phyloP scores from a whole-genome alignment of 2,329 filamentous ascomycete genomes.

The Exophiala phaeomuriformis region DNA sequence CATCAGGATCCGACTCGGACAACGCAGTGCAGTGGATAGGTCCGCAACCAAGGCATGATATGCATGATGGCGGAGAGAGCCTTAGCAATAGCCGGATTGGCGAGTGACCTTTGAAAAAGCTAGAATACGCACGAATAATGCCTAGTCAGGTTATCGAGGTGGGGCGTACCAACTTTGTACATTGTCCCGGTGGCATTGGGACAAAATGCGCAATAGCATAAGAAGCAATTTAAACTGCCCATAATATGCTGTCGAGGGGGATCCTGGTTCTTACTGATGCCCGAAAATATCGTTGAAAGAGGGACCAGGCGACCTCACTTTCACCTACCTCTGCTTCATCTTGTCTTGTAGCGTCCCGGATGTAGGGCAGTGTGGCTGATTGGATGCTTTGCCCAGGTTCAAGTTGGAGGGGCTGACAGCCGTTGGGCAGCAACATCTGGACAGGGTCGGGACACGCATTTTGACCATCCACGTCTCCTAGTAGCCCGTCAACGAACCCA shows the following conservation, averaged over 20 bases:
- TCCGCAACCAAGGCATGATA: slow-evolving; percentile 20
- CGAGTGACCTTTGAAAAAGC: slow-evolving; percentile 1
- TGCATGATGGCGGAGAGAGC: slow-evolving; percentile 23
- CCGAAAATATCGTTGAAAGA: neutral
- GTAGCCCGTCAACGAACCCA: neutral
- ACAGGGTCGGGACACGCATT: slow-evolving; percentile 10
- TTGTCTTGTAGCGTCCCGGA: slow-evolving; percentile 1
- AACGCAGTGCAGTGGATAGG: slow-evolving; percentile 12
- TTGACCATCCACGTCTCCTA: slow-evolving; percentile 11
- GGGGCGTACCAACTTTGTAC: slow-evolving; percentile 12
- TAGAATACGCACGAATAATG: slow-evolving; percentile 11
- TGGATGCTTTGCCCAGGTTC: slow-evolving; percentile 11
- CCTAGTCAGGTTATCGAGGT: slow-evolving; percentile 11
- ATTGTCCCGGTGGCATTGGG: neutral
- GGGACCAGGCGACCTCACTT: neutral
- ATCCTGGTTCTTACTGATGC: neutral
- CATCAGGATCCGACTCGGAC: slow-evolving; percentile 20
- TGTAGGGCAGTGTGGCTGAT: slow-evolving; percentile 13
- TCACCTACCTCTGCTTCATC: neutral
- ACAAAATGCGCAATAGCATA: slow-evolving; percentile 12
- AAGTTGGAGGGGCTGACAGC: slow-evolving; percentile 3
- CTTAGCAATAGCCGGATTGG: slow-evolving; percentile 8
- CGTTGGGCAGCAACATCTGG: slow-evolving; percentile 19
- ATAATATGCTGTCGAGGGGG: slow-evolving; percentile 5
- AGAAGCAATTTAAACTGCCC: slow-evolving; percentile 2